A percentile compares a stretch with the other conserved stretches of the same genome.
Evolutionary conservation across 306 rosid genomes (phyloP).

Genomic region (Castanea crenata): DNA sequence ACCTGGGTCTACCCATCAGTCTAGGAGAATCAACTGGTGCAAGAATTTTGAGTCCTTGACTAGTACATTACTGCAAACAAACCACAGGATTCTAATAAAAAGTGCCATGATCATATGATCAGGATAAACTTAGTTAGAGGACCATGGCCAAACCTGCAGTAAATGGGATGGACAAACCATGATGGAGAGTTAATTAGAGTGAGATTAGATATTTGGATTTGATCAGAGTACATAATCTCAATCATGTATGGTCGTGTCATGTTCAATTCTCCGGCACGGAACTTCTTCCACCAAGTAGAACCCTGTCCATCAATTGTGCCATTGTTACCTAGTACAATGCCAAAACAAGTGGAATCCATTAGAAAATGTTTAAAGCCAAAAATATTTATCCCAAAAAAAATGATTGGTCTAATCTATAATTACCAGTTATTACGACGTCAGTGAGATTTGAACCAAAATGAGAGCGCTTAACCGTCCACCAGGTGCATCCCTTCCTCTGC

Average conservation of each 20-base stretch:
- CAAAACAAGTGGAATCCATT: background rate
- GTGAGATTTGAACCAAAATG: conserved; percentile 75
- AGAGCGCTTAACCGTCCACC: conserved; percentile 62
- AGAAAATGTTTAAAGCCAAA: conserved; percentile 1
- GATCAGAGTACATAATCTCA: conserved; percentile 56
- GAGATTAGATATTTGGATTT: conserved; percentile 62
- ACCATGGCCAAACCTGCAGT: conserved; percentile 43
- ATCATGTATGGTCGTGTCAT: conserved; percentile 61
- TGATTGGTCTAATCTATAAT: background rate
- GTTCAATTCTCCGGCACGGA: conserved; percentile 21
- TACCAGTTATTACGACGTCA: conserved; percentile 76
- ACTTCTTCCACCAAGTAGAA: conserved; percentile 65
- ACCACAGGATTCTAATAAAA: background rate
- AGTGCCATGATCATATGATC: background rate
- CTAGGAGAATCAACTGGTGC: background rate
- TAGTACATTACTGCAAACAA: conserved; percentile 35
- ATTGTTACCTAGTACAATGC: conserved; percentile 48
- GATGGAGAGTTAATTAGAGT: conserved; percentile 72
- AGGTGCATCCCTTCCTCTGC: conserved; percentile 63
- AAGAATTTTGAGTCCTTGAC: background rate
- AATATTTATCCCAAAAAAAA: background rate
- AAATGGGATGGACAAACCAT: conserved; percentile 76
- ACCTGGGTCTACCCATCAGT: conserved; percentile 13
- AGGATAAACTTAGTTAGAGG: background rate
- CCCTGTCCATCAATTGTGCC: conserved; percentile 97